A percentile compares a stretch with the other conserved stretches of the same genome.
Conservation (phyloP, 352 stramenopile species). For the Phytophthora palmivora region DNA sequence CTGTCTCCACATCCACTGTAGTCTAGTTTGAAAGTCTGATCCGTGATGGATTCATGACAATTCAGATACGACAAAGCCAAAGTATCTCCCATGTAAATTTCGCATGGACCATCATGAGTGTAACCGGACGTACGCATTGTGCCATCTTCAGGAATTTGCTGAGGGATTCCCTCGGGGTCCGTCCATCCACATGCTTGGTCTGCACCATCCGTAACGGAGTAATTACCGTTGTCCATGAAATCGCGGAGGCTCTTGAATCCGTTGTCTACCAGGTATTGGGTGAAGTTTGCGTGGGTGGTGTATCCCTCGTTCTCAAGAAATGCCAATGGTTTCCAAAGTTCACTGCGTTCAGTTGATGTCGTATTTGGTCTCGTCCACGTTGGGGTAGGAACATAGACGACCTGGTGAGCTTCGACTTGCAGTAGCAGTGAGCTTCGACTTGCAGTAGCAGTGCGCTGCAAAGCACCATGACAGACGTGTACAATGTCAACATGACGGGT, state of each 20-base stretch:
- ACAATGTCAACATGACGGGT: conserved; percentile 14
- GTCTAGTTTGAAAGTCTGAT: conserved; percentile 32
- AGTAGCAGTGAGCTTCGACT: conserved; percentile 20
- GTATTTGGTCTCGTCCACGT: conserved; percentile 31
- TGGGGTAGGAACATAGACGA: conserved; percentile 42
- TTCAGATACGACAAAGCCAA: too few relatives aligned
- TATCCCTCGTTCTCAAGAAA: conserved; percentile 54
- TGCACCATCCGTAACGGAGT: conserved; percentile 30
- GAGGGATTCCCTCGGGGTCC: too few relatives aligned
- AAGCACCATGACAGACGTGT: conserved; percentile 3
- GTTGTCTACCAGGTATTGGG: conserved; percentile 39
- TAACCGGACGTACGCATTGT: too few relatives aligned
- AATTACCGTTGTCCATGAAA: conserved; percentile 47
- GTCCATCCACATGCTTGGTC: too few relatives aligned
- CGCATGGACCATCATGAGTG: too few relatives aligned
- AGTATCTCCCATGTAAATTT: too few relatives aligned
- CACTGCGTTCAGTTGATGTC: conserved; percentile 30
- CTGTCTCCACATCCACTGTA: conserved; percentile 38
- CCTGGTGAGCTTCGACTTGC: conserved; percentile 36
- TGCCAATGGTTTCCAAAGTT: conserved; percentile 44
- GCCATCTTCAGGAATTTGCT: too few relatives aligned
- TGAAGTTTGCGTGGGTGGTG: conserved; percentile 49
- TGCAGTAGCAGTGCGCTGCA: conserved; percentile 8
- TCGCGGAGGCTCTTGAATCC: conserved; percentile 45
- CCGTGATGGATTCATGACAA: too few relatives aligned